These are phyloP conservation scores for Veloporphyrellus conicus DNA, from an alignment of 1,284 basidiomycete species.

Conservation along the genomic window DNA sequence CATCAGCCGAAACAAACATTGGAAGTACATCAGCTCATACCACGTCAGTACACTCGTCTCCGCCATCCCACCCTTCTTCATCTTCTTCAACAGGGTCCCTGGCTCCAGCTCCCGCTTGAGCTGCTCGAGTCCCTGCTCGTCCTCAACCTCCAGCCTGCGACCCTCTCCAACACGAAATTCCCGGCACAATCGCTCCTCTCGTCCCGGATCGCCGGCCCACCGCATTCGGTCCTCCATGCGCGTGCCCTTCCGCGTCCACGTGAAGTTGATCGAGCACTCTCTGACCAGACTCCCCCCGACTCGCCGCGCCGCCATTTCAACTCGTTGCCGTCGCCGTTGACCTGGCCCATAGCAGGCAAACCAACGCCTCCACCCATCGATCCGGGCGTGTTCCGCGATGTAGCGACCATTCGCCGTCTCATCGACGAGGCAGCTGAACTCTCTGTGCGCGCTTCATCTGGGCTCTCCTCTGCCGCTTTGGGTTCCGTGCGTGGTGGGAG, in stretches of 20 bases:
- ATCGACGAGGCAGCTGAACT: slow-evolving; percentile 82
- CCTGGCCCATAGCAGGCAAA: slow-evolving; percentile 53
- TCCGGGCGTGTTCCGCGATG: slow-evolving; percentile 73
- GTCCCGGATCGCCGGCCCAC: slow-evolving; percentile 30
- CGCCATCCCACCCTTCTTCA: no score
- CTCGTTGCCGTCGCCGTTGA: slow-evolving; percentile 41
- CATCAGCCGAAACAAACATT: slow-evolving; percentile 82
- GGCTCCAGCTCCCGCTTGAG: slow-evolving; percentile 81
- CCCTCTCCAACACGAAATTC: slow-evolving; percentile 48
- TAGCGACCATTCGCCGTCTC: slow-evolving; percentile 65
- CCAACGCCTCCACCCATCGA: slow-evolving; percentile 77
- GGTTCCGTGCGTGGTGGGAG: slow-evolving; percentile 51
- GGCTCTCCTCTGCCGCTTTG: slow-evolving; percentile 66
- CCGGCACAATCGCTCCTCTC: slow-evolving; percentile 33
- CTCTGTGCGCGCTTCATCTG: slow-evolving; percentile 75
- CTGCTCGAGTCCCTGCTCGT: slow-evolving; percentile 72
- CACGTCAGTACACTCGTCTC: slow-evolving; percentile 52
- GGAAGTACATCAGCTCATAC: slow-evolving; percentile 83
- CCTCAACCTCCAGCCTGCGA: slow-evolving; percentile 69
- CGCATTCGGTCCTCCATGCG: slow-evolving; percentile 10
- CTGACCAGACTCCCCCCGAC: slow-evolving; percentile 53
- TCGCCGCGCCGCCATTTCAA: slow-evolving; percentile 44
- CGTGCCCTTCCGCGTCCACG: slow-evolving; percentile 26
- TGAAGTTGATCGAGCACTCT: slow-evolving; percentile 41
- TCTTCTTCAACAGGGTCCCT: slow-evolving; percentile 58